These are phyloP conservation scores for Mallotus nudiflorus DNA, from an alignment of 345 rosid species.

Conservation along the genomic window DNA sequence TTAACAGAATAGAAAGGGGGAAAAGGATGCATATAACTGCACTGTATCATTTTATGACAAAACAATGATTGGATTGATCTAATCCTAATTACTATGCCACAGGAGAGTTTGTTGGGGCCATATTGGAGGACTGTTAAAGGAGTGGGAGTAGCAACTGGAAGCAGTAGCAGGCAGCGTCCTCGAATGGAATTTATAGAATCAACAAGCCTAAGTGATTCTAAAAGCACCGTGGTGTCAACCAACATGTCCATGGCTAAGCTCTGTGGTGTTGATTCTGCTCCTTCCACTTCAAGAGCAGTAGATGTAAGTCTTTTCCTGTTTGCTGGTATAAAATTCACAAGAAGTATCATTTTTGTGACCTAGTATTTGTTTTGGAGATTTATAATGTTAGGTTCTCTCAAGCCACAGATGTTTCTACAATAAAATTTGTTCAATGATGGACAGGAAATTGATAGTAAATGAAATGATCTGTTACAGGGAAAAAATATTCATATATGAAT, in stretches of 20 bases:
- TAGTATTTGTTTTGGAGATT: neutral
- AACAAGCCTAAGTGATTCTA: slow-evolving; percentile 62
- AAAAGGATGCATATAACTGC: neutral
- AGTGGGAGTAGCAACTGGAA: slow-evolving; percentile 57
- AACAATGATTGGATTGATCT: neutral
- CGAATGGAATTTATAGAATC: slow-evolving; percentile 66
- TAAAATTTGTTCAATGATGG: neutral
- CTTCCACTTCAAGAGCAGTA: slow-evolving; percentile 75
- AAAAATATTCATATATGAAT: neutral
- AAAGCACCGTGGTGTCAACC: slow-evolving; percentile 66
- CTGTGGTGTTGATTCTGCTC: slow-evolving; percentile 64
- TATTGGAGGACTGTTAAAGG: slow-evolving; percentile 82
- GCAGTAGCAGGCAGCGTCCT: slow-evolving; percentile 67
- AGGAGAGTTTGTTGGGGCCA: slow-evolving; percentile 64
- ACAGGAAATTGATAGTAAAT: neutral
- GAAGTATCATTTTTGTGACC: neutral
- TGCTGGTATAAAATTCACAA: no score
- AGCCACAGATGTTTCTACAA: neutral
- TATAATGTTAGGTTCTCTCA: neutral
- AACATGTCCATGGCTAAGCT: slow-evolving; percentile 65
- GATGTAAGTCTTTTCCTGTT: slow-evolving; percentile 53
- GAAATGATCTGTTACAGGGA: neutral
- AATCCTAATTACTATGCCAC: slow-evolving; percentile 16
- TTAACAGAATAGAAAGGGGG: neutral
- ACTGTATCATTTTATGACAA: neutral